Percentiles rank a stretch among this genome's conserved stretches.
phyloP scores from a whole-genome alignment of 2,329 filamentous ascomycete genomes.

The Penicillium sp. region DNA sequence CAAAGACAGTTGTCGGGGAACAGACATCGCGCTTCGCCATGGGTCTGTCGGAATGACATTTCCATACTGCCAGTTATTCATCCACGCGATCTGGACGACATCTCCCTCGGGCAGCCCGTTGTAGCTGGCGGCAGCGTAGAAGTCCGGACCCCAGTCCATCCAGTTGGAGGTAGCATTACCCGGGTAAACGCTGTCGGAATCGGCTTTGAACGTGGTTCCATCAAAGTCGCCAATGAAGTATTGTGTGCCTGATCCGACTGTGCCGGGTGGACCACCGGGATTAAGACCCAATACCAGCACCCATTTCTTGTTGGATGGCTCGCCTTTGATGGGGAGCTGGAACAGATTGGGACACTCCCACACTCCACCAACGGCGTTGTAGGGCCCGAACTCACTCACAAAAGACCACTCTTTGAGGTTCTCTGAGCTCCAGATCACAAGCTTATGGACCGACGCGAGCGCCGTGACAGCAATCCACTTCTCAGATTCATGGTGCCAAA shows the following conservation, averaged over 20 bases:
- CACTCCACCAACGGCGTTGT: constrained; percentile 28
- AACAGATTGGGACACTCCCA: constrained; percentile 35
- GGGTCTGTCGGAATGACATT: constrained; percentile 22
- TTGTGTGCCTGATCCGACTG: constrained; percentile 31
- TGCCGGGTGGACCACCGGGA: constrained; percentile 31
- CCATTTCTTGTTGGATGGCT: constrained; percentile 27
- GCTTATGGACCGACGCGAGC: constrained; percentile 22
- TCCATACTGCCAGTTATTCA: constrained; percentile 36
- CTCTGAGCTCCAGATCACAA: constrained; percentile 26
- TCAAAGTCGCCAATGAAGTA: constrained; percentile 33
- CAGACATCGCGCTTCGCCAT: constrained; percentile 32
- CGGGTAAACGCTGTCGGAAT: constrained; percentile 14
- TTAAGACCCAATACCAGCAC: constrained; percentile 27
- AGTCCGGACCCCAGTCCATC: constrained; percentile 34
- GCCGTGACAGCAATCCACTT: constrained; percentile 25
- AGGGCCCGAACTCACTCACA: constrained; percentile 27
- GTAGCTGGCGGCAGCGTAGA: constrained; percentile 26
- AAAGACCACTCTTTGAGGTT: constrained; percentile 30
- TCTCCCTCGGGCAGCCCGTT: constrained; percentile 24
- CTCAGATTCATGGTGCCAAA: constrained; percentile 25
- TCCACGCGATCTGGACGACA: constrained; percentile 27
- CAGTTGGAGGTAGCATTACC: constrained; percentile 26
- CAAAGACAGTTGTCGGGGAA: constrained; percentile 25
- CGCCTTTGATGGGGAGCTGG: constrained; percentile 20
- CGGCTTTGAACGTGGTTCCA: constrained; percentile 26